Conservation (phyloP, 495 filamentous ascomycete species). For the Aspergillus avenaceus region DNA sequence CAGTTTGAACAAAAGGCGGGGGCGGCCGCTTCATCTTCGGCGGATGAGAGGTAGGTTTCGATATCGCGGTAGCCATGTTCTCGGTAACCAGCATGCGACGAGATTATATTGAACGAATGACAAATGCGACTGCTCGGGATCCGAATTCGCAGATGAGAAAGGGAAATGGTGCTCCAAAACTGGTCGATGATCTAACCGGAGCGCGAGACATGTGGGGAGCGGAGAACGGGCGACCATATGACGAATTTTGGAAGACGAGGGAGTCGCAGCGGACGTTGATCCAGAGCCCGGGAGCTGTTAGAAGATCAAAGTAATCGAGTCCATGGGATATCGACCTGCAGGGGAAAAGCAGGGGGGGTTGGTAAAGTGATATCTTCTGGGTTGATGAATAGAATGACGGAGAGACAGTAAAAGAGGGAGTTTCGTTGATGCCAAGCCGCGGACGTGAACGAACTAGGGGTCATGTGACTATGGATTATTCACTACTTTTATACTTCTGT, state of each 20-base stretch:
- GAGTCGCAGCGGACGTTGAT: slow-evolving; percentile 22
- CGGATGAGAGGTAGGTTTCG: slow-evolving; percentile 52
- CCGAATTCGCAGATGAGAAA: slow-evolving; percentile 22
- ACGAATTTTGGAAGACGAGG: slow-evolving; percentile 27
- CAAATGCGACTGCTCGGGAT: slow-evolving; percentile 25
- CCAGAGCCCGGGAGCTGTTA: slow-evolving; percentile 20
- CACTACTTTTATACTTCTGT: neutral
- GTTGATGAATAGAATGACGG: slow-evolving; percentile 19
- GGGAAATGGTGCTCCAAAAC: slow-evolving; percentile 33
- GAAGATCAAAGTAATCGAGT: slow-evolving; percentile 16
- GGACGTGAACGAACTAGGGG: slow-evolving; percentile 26
- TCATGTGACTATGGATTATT: slow-evolving; percentile 34
- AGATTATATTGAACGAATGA: slow-evolving; percentile 13
- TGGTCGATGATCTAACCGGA: slow-evolving; percentile 43
- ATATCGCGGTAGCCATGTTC: slow-evolving; percentile 52
- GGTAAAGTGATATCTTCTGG: too few species aligned
- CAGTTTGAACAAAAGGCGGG: slow-evolving; percentile 61
- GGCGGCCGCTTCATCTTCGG: slow-evolving; percentile 72
- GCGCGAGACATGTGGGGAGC: slow-evolving; percentile 52
- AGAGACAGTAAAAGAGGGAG: slow-evolving; percentile 29
- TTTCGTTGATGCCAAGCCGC: slow-evolving; percentile 42
- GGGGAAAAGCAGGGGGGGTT: slow-evolving; percentile 19
- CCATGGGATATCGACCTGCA: slow-evolving; percentile 25
- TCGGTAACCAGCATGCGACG: slow-evolving; percentile 16
- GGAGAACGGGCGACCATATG: slow-evolving; percentile 34